Conservation (phyloP, 2,329 filamentous ascomycete genomes). For the Rhynchosporium secalis region DNA sequence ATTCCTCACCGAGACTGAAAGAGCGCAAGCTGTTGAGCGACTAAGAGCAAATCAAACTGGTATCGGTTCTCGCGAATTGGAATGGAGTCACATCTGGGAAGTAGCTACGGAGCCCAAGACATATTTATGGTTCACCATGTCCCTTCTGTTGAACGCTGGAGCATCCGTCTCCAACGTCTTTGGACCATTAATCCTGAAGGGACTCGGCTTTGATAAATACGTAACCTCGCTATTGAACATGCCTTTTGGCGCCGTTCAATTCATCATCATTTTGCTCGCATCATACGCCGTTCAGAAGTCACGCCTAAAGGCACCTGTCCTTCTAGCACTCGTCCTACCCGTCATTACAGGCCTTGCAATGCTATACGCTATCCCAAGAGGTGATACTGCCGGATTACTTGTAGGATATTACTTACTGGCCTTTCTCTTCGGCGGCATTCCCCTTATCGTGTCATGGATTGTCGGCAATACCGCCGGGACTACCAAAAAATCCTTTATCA, state of each 20-base stretch:
- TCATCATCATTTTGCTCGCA: slow-evolving; percentile 57
- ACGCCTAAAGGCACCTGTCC: slow-evolving; percentile 56
- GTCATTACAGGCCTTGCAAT: slow-evolving; percentile 61
- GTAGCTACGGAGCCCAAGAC: slow-evolving; percentile 51
- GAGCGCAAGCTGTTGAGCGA: slow-evolving; percentile 66
- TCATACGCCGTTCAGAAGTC: slow-evolving; percentile 59
- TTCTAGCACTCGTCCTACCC: slow-evolving; percentile 55
- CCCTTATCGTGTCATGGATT: slow-evolving; percentile 67
- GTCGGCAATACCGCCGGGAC: slow-evolving; percentile 67
- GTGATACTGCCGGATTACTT: slow-evolving; percentile 51
- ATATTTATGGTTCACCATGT: slow-evolving; percentile 61
- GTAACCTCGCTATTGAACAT: slow-evolving; percentile 63
- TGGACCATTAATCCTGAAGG: slow-evolving; percentile 61
- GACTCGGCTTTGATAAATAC: slow-evolving; percentile 60
- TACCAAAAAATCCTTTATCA: slow-evolving; percentile 65
- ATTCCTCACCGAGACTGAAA: slow-evolving; percentile 65
- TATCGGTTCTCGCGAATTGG: slow-evolving; percentile 69
- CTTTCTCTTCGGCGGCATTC: slow-evolving; percentile 66
- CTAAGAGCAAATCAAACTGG: slow-evolving; percentile 75
- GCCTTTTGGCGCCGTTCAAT: slow-evolving; percentile 64
- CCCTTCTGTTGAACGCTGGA: slow-evolving; percentile 63
- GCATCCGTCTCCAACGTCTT: slow-evolving; percentile 64
- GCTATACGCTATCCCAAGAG: slow-evolving; percentile 53
- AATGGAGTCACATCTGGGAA: slow-evolving; percentile 63
- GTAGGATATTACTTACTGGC: slow-evolving; percentile 65